phyloP scores from a whole-genome alignment of 2,329 filamentous ascomycete genomes.

The Verticillium klebahnii region DNA sequence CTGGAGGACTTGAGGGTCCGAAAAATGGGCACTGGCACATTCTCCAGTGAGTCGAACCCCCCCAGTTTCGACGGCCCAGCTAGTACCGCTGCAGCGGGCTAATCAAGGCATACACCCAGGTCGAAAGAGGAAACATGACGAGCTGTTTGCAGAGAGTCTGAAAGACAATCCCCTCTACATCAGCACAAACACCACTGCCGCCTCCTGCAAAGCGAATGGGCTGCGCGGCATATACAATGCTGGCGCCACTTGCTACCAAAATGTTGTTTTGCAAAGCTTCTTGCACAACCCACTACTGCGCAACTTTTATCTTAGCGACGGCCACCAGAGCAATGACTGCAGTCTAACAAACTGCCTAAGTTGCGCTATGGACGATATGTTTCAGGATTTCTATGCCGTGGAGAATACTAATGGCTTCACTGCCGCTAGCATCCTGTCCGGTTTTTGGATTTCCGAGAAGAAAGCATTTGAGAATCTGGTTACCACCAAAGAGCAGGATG shows the following conservation, averaged over 20 bases:
- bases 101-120: slow-evolving; percentile 26
- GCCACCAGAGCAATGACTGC: slow-evolving; percentile 77
- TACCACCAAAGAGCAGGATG: slow-evolving; percentile 93
- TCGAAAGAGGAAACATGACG: slow-evolving; percentile 73
- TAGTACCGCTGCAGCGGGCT: background rate
- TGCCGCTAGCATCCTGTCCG: slow-evolving; percentile 81
- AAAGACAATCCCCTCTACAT: slow-evolving; percentile 69
- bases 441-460: slow-evolving; percentile 83
- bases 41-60: slow-evolving; percentile 47
- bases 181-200: slow-evolving; percentile 69
- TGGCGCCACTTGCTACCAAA: slow-evolving; percentile 98
- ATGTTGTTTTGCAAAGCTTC: slow-evolving; percentile 88
- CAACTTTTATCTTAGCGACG: slow-evolving; percentile 88
- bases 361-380: slow-evolving; percentile 70
- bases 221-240: slow-evolving; percentile 94
- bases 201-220: slow-evolving; percentile 81
- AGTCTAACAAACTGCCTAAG: slow-evolving; percentile 57
- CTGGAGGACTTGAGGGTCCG: slow-evolving; percentile 70
- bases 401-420: slow-evolving; percentile 87
- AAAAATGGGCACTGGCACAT: slow-evolving; percentile 63
- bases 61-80: too few species aligned
- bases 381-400: slow-evolving; percentile 64
- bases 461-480: slow-evolving; percentile 70
- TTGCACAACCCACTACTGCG: slow-evolving; percentile 89
- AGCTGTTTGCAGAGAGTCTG: slow-evolving; percentile 58